A percentile compares a stretch with the other conserved stretches of the same genome.
phyloP scores from a whole-genome alignment of 331 rosid genomes.

The Dryas integrifolia region DNA sequence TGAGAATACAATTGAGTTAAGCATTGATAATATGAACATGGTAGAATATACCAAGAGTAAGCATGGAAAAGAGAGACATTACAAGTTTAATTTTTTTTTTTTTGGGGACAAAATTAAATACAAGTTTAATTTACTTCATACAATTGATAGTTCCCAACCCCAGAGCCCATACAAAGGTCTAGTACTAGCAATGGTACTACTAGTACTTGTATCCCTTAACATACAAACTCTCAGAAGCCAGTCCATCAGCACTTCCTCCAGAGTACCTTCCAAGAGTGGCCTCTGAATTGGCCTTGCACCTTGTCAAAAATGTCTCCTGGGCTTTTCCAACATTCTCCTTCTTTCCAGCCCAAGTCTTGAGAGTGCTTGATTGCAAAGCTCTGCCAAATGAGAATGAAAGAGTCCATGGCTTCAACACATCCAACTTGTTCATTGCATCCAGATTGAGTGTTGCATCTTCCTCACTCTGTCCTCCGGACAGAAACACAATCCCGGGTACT shows the following conservation, averaged over 20 bases:
- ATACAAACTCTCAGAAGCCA: constrained; percentile 73
- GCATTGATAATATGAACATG: background rate
- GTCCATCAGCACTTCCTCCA: constrained; percentile 44
- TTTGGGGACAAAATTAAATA: constrained; percentile 12
- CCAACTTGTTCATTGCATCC: constrained; percentile 74
- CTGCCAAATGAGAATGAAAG: constrained; percentile 92
- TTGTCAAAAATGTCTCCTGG: constrained; percentile 61
- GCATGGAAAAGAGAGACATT: background rate
- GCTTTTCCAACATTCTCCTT: constrained; percentile 74
- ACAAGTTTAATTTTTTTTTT: background rate
- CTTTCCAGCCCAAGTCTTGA: constrained; percentile 89
- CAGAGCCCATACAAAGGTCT: background rate
- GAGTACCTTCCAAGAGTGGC: constrained; percentile 79
- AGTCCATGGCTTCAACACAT: constrained; percentile 86
- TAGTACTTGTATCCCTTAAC: constrained; percentile 75
- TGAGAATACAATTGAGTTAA: background rate
- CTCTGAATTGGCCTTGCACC: constrained; percentile 87
- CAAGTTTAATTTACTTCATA: background rate
- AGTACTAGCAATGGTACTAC: background rate
- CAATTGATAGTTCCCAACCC: constrained; percentile 5
- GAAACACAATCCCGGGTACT: constrained; percentile 82
- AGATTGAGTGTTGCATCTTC: constrained; percentile 83
- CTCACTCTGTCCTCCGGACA: constrained; percentile 97
- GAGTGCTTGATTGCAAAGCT: constrained; percentile 91
- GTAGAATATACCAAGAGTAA: background rate